Evolutionary conservation across 2,329 filamentous ascomycete species (phyloP), one percentile per base, ranked within the genome.

Genomic region (Colletotrichum destructivum): DNA sequence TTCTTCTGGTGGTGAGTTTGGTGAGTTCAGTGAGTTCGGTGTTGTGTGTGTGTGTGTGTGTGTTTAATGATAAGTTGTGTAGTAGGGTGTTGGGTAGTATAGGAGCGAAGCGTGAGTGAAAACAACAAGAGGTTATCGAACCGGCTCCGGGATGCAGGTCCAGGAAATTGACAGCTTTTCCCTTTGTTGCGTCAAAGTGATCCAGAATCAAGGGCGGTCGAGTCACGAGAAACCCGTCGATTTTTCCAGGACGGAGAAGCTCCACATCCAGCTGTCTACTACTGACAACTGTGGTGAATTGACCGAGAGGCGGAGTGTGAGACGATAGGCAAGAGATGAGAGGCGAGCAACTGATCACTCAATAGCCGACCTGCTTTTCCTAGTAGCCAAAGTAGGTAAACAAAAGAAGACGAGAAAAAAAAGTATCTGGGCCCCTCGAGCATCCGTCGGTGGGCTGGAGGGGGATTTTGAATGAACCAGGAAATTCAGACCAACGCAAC

Each of bases 381-480:
- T 7, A 38, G 21, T 56, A 38, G 2, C 44, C 23, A 71, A 26
- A 59, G 38, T 23, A 26, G 35, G 51, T 1, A 47, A 40, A 42
- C 55, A n/a, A n/a, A 16, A 31, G 13, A 44, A 51, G n/a, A 56
- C 11, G 15, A 16, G 23, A 47, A 40, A 16, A 47, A 16, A 12
- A 38, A 23, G 9, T 11, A 26, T 38, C 57, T 68, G 68, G 64
- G 16, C 23, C 44, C 6, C 35, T 38, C 54, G 38, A 66, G 60
- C 21, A 63, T 44, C 52, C 66, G 55, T 47, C 49, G 65, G 69
- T 59, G 69, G 69, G 69, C 38, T 72, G 59, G 65, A 69, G 66
- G 65, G 69, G 69, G 69, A 64, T 69, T 72, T 49, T 67, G 68
- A 69, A 72, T 55, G 69, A 69, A 44, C 65, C 46, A 68, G 69